These are phyloP conservation scores for Leishmania aethiopica DNA, from an alignment of 208 protist species.

Conservation along the genomic window DNA sequence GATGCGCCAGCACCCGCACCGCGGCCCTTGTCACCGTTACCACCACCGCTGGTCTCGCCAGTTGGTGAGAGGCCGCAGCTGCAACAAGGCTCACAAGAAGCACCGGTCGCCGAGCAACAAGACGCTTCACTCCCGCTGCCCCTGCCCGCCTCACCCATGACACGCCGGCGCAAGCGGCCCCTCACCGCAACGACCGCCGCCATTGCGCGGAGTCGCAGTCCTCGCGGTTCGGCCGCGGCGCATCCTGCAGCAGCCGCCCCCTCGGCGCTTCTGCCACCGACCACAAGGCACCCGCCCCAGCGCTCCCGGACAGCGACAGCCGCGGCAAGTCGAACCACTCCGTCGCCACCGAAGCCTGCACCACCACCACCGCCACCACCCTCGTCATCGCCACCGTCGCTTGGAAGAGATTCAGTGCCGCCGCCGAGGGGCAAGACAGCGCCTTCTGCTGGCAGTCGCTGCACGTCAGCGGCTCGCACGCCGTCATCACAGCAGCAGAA, in stretches of 20 bases:
- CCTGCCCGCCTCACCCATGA: conserved; percentile 5
- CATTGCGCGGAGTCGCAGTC: neutral
- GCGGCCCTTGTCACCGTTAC: neutral
- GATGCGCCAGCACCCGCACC: neutral
- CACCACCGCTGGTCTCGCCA: neutral
- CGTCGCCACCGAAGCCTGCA: neutral
- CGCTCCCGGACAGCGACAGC: neutral
- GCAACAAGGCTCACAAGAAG: neutral
- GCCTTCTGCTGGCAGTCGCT: neutral
- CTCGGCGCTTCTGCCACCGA: neutral
- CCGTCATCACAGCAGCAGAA: neutral
- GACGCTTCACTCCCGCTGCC: conserved; percentile 1
- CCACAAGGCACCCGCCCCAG: neutral
- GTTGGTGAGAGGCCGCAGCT: neutral
- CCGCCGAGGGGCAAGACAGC: neutral
- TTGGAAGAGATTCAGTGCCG: neutral
- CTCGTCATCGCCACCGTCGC: neutral
- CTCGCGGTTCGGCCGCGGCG: neutral
- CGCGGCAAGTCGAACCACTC: neutral
- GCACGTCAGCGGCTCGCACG: conserved; percentile 1
- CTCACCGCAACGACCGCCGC: conserved; percentile 1
- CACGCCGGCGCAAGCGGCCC: neutral
- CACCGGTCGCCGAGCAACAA: neutral
- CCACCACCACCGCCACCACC: neutral
- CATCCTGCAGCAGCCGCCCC: neutral